Evolutionary conservation across 345 rosid genomes (phyloP).

Genomic region (Arabis hirsuta): DNA sequence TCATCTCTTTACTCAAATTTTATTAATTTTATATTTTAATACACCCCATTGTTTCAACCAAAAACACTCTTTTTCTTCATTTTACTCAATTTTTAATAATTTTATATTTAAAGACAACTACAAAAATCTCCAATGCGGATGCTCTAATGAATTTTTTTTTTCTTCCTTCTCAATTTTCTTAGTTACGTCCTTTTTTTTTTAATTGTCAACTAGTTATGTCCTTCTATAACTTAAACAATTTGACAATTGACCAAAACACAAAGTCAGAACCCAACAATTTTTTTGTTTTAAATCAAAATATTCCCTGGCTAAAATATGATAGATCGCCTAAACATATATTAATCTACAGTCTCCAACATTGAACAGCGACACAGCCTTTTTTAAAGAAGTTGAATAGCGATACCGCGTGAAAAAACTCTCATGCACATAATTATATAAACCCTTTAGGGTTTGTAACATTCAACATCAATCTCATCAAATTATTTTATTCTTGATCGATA

Average conservation of each 20-base stretch:
- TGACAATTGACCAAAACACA: constrained; percentile 30
- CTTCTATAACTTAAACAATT: constrained; percentile 7
- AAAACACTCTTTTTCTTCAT: too few relatives aligned
- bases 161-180: neutral
- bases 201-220: too few relatives aligned
- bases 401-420: constrained; percentile 2
- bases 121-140: too few relatives aligned
- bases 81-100: too few relatives aligned
- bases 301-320: constrained; percentile 14
- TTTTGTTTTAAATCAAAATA: neutral
- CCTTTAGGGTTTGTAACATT: constrained; percentile 25
- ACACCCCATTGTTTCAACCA: too few relatives aligned
- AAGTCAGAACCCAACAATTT: constrained; percentile 8
- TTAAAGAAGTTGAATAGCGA: neutral
- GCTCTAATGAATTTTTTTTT: neutral
- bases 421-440: constrained; percentile 13
- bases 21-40: too few relatives aligned
- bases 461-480: constrained; percentile 20
- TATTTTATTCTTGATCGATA: constrained; percentile 12
- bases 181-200: neutral
- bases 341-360: constrained; percentile 10
- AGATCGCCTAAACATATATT: neutral
- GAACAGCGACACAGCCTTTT: constrained; percentile 3
- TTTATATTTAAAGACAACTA: too few relatives aligned
- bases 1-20: too few relatives aligned